phyloP scores from a whole-genome alignment of 2,329 filamentous ascomycete species.

The Venturia effusa region DNA sequence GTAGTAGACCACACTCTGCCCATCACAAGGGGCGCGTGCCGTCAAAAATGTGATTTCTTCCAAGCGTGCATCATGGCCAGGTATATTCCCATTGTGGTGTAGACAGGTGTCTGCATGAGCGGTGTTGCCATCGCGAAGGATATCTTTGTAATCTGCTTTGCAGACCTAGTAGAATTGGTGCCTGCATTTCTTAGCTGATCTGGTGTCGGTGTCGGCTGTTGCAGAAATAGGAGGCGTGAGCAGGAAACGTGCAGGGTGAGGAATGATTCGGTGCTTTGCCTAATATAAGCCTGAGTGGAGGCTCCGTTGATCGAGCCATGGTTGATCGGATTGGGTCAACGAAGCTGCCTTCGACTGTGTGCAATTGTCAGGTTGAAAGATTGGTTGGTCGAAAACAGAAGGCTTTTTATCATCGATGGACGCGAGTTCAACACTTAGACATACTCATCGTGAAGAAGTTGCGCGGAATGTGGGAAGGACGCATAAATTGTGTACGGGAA shows the following conservation, averaged over 20 bases:
- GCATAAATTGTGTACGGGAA: not conserved
- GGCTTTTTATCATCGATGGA: not conserved
- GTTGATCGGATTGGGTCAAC: not conserved
- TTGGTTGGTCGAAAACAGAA: not conserved
- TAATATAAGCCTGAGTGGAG: not conserved
- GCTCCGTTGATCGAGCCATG: not conserved
- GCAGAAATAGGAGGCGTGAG: not conserved
- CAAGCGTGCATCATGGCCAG: not conserved
- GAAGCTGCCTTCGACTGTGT: not conserved
- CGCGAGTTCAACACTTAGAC: not conserved
- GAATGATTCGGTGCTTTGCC: not conserved
- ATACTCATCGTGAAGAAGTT: not conserved
- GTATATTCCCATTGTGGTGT: not conserved
- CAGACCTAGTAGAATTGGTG: constrained; percentile 8
- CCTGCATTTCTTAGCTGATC: not conserved
- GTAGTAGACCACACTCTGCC: no score
- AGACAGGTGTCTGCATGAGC: not conserved
- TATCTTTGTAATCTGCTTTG: not conserved
- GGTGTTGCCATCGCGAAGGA: constrained; percentile 1
- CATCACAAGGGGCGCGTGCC: no score
- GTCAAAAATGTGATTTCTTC: no score
- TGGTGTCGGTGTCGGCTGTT: not conserved
- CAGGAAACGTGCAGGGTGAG: not conserved
- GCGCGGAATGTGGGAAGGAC: no score
- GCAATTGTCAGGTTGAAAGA: not conserved